phyloP scores from a whole-genome alignment of 805 yeast species.

The Hanseniaspora occidentalis region DNA sequence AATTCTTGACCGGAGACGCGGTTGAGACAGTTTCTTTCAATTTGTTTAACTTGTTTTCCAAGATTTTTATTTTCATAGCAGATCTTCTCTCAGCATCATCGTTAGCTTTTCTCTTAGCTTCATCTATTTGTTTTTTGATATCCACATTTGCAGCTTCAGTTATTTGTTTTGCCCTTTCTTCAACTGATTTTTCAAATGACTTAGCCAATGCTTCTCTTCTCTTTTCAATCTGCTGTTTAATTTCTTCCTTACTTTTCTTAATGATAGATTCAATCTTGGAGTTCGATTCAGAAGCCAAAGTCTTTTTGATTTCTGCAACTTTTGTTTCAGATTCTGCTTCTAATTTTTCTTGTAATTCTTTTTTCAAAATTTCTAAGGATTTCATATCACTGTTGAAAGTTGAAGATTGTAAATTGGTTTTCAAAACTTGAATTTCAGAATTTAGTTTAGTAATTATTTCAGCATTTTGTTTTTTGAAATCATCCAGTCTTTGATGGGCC shows the following conservation, averaged over 20 bases:
- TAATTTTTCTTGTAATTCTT: constrained; percentile 2
- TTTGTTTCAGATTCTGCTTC: constrained; percentile 4
- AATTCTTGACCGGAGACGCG: too few species aligned
- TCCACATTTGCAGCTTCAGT: constrained; percentile 11
- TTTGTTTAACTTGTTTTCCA: background rate
- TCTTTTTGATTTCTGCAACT: constrained; percentile 5
- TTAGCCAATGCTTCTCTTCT: too few species aligned
- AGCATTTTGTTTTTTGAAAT: constrained; percentile 23
- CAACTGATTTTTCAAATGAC: constrained; percentile 5
- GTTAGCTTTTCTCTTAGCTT: constrained; percentile 27
- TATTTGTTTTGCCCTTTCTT: constrained; percentile 6
- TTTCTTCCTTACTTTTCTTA: constrained; percentile 5
- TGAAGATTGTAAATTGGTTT: constrained; percentile 6
- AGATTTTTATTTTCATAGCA: background rate
- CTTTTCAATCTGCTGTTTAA: too few species aligned
- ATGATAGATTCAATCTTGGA: background rate
- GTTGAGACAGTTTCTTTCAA: too few species aligned
- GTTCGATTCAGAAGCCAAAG: background rate
- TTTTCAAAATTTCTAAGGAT: constrained; percentile 7
- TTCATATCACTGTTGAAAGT: constrained; percentile 15
- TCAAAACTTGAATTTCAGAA: constrained; percentile 3
- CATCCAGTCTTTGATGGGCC: constrained; percentile 25
- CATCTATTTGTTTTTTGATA: constrained; percentile 22
- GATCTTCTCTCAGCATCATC: constrained; percentile 8
- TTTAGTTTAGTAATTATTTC: constrained; percentile 28